These are phyloP conservation scores for Neurospora sp. DNA, from an alignment of 495 filamentous ascomycete species.

Conservation along the genomic window DNA sequence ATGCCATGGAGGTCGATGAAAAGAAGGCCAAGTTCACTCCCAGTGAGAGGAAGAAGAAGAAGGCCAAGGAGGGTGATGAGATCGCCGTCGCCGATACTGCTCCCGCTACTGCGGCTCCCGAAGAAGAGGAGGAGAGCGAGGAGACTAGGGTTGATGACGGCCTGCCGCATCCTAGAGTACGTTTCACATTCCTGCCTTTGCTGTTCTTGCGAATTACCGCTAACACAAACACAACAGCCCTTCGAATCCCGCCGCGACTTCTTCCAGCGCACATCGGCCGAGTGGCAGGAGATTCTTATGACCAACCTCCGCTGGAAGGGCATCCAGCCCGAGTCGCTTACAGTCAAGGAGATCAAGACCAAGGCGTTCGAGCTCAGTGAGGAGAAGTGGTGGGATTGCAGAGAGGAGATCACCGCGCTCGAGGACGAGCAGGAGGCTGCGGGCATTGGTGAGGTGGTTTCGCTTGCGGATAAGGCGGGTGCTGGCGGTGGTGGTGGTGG, in stretches of 20 bases:
- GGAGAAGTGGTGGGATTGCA: constrained; percentile 97
- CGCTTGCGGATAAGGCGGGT: constrained; percentile 56
- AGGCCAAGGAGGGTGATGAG: constrained; percentile 18
- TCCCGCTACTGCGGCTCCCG: constrained; percentile 16
- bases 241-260: constrained; percentile 91
- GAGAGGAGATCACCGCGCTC: constrained; percentile 84
- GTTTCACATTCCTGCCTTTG: background rate
- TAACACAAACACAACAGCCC: constrained; percentile 53
- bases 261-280: constrained; percentile 74
- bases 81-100: constrained; percentile 22
- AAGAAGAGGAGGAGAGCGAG: constrained; percentile 42
- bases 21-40: constrained; percentile 24
- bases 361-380: constrained; percentile 81
- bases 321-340: constrained; percentile 48
- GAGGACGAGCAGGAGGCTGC: constrained; percentile 96
- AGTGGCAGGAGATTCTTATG: constrained; percentile 83
- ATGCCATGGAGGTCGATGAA: constrained; percentile 34
- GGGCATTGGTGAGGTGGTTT: constrained; percentile 91
- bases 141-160: constrained; percentile 43
- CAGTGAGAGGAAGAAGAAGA: constrained; percentile 43
- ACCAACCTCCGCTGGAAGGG: constrained; percentile 52
- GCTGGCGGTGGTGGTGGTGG: constrained; percentile 46
- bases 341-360: constrained; percentile 84
- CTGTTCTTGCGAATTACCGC: background rate
- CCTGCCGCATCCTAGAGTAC: constrained; percentile 47